phyloP scores from a whole-genome alignment of 2,329 filamentous ascomycete genomes.

The Ophiostoma montium region DNA sequence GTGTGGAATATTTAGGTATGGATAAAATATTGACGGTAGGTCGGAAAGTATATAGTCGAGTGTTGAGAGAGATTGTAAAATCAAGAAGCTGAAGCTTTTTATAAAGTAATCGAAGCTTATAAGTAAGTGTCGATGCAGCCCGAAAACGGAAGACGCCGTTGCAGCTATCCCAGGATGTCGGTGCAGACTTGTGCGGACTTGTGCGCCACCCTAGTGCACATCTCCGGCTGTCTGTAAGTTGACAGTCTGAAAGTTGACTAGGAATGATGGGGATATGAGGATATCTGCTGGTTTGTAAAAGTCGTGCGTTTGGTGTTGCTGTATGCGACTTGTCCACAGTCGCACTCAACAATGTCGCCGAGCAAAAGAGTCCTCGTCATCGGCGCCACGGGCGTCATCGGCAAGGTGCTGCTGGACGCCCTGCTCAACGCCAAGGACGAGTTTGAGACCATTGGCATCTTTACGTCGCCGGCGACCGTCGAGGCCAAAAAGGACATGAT shows the following conservation, averaged over 20 bases:
- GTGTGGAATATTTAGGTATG: neutral
- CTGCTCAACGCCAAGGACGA: conserved; percentile 20
- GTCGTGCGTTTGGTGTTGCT: no score
- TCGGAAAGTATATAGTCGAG: no score
- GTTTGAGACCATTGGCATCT: conserved; percentile 28
- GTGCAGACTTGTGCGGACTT: neutral
- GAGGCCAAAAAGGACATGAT: conserved; percentile 7
- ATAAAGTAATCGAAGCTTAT: no score
- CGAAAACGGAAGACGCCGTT: neutral
- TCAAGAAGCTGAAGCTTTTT: neutral
- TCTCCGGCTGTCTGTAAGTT: neutral
- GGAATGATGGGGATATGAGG: no score
- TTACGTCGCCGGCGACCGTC: conserved; percentile 25
- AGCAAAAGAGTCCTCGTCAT: conserved; percentile 18
- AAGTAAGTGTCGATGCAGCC: no score
- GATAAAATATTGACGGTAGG: no score
- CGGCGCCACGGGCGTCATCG: conserved; percentile 22
- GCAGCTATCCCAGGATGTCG: neutral
- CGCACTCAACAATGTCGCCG: neutral
- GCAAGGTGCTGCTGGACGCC: conserved; percentile 21
- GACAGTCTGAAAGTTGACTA: neutral
- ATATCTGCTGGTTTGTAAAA: no score
- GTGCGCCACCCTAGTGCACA: neutral
- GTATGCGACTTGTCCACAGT: no score
- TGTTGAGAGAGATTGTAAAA: no score